Evolutionary conservation across 257 asterid species (phyloP).

Genomic region (Nyctanthes arbortristis): DNA sequence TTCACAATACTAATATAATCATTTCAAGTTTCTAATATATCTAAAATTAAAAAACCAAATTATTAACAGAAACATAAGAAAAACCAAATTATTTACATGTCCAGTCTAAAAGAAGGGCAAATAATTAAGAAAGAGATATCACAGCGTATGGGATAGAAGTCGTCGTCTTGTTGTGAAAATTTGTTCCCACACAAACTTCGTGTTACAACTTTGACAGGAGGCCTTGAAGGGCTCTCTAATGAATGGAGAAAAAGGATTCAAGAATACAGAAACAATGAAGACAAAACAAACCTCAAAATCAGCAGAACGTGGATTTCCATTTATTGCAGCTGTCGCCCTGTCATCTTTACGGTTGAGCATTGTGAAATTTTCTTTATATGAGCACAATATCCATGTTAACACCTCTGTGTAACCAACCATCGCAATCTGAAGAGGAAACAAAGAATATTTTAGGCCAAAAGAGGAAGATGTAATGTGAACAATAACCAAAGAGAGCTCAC

Average conservation of each 20-base stretch:
- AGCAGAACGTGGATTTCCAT: conserved; percentile 86
- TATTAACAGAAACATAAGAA: background rate
- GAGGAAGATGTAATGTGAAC: background rate
- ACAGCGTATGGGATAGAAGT: no score
- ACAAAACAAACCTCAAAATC: conserved; percentile 78
- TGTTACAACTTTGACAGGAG: no score
- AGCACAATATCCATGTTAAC: conserved; percentile 71
- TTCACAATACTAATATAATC: background rate
- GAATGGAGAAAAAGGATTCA: no score
- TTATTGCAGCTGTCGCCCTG: conserved; percentile 65
- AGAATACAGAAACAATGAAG: background rate
- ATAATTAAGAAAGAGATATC: background rate
- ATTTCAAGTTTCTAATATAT: background rate
- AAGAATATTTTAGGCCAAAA: conserved; percentile 20
- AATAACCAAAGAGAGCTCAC: conserved; percentile 6
- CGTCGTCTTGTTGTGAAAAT: no score
- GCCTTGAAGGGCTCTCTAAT: no score
- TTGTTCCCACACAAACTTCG: no score
- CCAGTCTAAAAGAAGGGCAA: background rate
- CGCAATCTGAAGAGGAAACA: conserved; percentile 51
- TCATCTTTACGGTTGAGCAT: conserved; percentile 86
- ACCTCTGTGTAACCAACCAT: conserved; percentile 88
- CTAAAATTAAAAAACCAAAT: background rate
- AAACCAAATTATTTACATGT: background rate
- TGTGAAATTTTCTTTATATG: conserved; percentile 76